These are phyloP conservation scores for Rhodomyrtus tomentosa DNA, from an alignment of 345 rosid genomes.

Conservation along the genomic window DNA sequence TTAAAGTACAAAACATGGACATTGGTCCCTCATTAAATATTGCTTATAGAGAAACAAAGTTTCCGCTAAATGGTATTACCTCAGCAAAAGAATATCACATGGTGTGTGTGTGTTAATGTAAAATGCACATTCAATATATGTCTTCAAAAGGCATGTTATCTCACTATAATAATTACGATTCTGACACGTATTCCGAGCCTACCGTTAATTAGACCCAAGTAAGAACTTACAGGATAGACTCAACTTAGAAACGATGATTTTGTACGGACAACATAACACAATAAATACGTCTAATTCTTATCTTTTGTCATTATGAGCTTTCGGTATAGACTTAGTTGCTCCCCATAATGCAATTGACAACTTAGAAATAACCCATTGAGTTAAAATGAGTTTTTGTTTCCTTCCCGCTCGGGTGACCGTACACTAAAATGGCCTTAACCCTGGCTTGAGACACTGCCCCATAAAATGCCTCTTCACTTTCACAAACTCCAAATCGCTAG, in stretches of 20 bases:
- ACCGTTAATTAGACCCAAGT: neutral
- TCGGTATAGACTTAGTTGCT: neutral
- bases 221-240: neutral
- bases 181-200: neutral
- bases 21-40: neutral
- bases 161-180: neutral
- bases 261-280: neutral
- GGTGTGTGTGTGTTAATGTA: neutral
- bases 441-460: neutral
- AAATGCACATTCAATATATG: neutral
- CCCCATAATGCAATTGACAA: neutral
- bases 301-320: rapidly evolving
- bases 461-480: neutral
- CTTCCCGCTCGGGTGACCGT: neutral
- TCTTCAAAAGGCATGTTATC: neutral
- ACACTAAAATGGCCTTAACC: neutral
- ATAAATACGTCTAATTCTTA: neutral
- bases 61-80: neutral
- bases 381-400: neutral
- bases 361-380: neutral
- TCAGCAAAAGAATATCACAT: neutral
- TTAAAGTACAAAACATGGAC: neutral
- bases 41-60: neutral
- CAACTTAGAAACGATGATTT: neutral
- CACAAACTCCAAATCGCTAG: neutral